These are phyloP conservation scores for Chloris gayana DNA, from an alignment of 176 grass and related monocot genomes.

Conservation along the genomic window DNA sequence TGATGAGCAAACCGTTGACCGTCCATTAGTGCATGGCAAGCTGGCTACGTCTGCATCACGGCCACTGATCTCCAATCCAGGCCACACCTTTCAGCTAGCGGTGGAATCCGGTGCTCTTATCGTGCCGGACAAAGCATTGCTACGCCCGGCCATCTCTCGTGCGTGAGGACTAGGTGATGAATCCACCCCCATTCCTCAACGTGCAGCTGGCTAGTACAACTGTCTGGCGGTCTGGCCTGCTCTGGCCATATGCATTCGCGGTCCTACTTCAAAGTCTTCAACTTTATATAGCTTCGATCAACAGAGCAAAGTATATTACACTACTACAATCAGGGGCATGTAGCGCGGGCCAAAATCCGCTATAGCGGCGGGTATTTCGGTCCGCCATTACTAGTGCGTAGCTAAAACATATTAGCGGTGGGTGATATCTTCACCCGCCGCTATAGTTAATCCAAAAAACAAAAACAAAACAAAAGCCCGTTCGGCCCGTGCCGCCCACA, in stretches of 20 bases:
- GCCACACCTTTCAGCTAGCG: conserved; percentile 4
- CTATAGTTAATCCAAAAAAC: no score
- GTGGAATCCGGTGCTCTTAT: neutral
- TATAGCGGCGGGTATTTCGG: no score
- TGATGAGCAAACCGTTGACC: neutral
- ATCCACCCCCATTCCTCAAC: neutral
- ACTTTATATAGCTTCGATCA: no score
- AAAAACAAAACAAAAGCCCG: no score
- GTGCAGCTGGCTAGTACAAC: neutral
- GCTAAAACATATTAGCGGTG: no score
- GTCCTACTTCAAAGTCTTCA: neutral
- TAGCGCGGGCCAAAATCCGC: no score
- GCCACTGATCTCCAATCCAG: neutral
- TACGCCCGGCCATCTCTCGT: neutral
- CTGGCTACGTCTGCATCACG: neutral
- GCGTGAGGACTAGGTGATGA: neutral
- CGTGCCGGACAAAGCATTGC: neutral
- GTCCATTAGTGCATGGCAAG: conserved; percentile 6
- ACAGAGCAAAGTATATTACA: neutral
- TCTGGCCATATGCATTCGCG: neutral
- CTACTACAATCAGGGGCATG: no score
- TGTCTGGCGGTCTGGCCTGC: neutral
- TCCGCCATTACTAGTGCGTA: no score
- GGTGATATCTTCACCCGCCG: no score
- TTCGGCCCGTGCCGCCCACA: no score